Conservation (phyloP, 768 basidiomycete species). For the Rhizopogon vesiculosus region DNA sequence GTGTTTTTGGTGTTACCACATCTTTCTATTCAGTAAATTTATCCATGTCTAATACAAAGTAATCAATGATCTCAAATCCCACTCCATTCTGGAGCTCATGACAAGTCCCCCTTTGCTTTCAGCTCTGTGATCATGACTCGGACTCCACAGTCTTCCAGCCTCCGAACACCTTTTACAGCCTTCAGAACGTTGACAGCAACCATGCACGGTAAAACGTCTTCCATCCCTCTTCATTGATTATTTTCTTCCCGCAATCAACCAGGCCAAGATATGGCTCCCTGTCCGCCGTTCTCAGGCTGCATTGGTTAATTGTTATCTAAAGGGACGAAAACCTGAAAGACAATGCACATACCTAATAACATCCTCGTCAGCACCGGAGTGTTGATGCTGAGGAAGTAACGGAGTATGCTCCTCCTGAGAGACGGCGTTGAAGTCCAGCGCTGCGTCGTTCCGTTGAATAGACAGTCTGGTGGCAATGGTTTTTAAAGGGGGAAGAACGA, state of each 20-base stretch:
- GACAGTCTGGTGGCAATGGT: slow-evolving; percentile 75
- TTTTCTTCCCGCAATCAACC: slow-evolving; percentile 70
- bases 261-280: slow-evolving; percentile 76
- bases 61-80: too few species aligned
- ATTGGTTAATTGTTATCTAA: background rate
- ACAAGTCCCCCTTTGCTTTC: too few species aligned
- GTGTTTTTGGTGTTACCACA: too few species aligned
- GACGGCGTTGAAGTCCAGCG: slow-evolving; percentile 68
- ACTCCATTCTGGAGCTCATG: too few species aligned
- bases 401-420: slow-evolving; percentile 49
- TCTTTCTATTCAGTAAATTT: too few species aligned
- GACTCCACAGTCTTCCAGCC: too few species aligned
- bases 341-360: slow-evolving; percentile 65
- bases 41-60: too few species aligned
- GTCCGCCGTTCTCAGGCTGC: slow-evolving; percentile 68
- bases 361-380: slow-evolving; percentile 61
- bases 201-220: slow-evolving; percentile 73
- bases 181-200: slow-evolving; percentile 67
- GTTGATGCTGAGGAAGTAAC: too few species aligned
- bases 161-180: too few species aligned
- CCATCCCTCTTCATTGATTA: slow-evolving; percentile 77
- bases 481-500: slow-evolving; percentile 68
- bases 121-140: too few species aligned
- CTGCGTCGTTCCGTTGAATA: slow-evolving; percentile 80
- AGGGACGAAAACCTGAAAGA: background rate